These are phyloP conservation scores for Microbotryum intermedium DNA, from an alignment of 1,284 basidiomycete genomes.

Conservation along the genomic window DNA sequence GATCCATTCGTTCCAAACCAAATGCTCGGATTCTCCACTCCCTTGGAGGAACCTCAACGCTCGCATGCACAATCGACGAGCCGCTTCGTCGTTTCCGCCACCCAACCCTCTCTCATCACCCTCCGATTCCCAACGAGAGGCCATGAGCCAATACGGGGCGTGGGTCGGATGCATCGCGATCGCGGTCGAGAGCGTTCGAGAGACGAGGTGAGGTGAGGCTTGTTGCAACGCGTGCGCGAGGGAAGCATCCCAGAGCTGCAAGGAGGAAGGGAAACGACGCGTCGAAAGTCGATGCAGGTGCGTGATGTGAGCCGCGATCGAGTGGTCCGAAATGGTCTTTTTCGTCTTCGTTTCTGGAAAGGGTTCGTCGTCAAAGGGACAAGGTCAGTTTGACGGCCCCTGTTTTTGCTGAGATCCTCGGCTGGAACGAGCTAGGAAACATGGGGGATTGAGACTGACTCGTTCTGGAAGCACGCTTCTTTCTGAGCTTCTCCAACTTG, in stretches of 20 bases:
- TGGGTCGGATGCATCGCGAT: slow-evolving; percentile 35
- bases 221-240: slow-evolving; percentile 33
- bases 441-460: slow-evolving; percentile 48
- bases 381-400: not conserved
- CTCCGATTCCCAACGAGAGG: slow-evolving; percentile 34
- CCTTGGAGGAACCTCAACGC: slow-evolving; percentile 33
- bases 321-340: slow-evolving; percentile 35
- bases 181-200: slow-evolving; percentile 31
- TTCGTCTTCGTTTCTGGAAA: slow-evolving; percentile 21
- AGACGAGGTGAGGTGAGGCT: slow-evolving; percentile 31
- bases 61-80: slow-evolving; percentile 34
- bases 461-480: slow-evolving; percentile 59
- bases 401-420: too few species aligned
- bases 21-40: slow-evolving; percentile 6
- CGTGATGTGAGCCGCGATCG: slow-evolving; percentile 35
- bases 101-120: slow-evolving; percentile 34
- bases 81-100: slow-evolving; percentile 35
- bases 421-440: not conserved
- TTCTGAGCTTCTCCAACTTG: slow-evolving; percentile 68
- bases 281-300: slow-evolving; percentile 33
- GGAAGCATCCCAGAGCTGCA: slow-evolving; percentile 32
- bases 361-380: not conserved
- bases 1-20: slow-evolving; percentile 35
- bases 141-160: slow-evolving; percentile 34
- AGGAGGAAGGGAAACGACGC: slow-evolving; percentile 33